Conservation (phyloP, 176 grass and related monocot genomes). For the Pontederia crassipes region DNA sequence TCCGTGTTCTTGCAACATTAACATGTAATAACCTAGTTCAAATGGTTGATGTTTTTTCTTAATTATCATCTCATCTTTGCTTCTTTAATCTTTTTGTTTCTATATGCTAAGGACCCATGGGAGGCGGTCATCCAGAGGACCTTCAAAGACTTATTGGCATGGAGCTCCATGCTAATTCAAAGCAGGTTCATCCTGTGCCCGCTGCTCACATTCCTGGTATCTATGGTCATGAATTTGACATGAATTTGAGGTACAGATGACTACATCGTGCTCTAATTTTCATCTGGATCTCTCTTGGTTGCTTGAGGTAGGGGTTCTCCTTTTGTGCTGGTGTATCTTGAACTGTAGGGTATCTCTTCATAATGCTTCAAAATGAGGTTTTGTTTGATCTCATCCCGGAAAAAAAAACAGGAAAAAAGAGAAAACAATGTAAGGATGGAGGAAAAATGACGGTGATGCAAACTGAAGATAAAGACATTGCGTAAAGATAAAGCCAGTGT, state of each 20-base stretch:
- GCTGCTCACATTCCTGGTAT: constrained; percentile 40
- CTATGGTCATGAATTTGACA: constrained; percentile 45
- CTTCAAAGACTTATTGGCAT: constrained; percentile 75
- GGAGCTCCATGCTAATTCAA: constrained; percentile 68
- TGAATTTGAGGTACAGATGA: constrained; percentile 66
- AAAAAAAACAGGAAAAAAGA: not conserved
- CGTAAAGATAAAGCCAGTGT: not conserved
- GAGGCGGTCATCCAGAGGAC: constrained; percentile 45
- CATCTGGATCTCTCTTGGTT: not conserved
- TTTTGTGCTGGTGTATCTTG: not conserved
- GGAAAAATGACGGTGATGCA: not conserved
- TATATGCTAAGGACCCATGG: constrained; percentile 11
- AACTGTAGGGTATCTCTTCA: not conserved
- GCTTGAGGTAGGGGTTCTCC: not conserved
- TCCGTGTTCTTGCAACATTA: too few species aligned
- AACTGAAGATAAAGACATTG: not conserved
- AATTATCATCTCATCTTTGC: not conserved
- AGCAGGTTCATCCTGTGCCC: constrained; percentile 49
- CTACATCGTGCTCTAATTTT: not conserved
- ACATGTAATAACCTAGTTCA: too few species aligned
- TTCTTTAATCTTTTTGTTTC: not conserved
- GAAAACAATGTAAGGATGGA: not conserved
- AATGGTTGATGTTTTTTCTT: not conserved
- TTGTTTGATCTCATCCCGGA: not conserved
- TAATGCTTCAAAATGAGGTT: not conserved